Evolutionary conservation across 1,139 yeast genomes (phyloP), one percentile per base, ranked within the genome.

Genomic region (Diutina ranongensis): DNA sequence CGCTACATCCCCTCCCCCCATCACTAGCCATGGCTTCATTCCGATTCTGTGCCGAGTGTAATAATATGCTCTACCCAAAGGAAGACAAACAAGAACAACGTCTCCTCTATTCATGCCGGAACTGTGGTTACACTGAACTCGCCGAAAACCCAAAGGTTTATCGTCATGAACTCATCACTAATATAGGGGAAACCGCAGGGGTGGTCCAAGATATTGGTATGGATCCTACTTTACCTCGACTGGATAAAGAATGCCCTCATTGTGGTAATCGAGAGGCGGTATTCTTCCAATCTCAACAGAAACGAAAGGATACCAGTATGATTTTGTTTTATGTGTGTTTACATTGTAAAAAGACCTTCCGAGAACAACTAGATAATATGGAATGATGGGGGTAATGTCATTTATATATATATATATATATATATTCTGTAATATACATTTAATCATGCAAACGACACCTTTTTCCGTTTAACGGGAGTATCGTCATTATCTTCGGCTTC

Each of bases 51-150:
- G 83, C 92, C 54, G 94, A 86, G 60, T 88, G 94, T 76, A 94
- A 94, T 73, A 94, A 94, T 61, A 89, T 92, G 98, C 76, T 92
- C 67, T 94, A 92, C 62, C 98, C 99, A n/a, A 80, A 86, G 55
- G 98, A 94, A 67, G 98, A 94, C 62, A 85, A 84, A 59, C 79
- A 72, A 48, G 71, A 75, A 49, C 71, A 73, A 55, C 68, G 94
- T 54, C 73, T 92, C 50, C 71, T 92, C 49, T 92, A 86, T 61
- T 92, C 95, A 48, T 92, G 99, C 65, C 80, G 99, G 57, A 92
- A 92, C 61, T 92, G 99, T 62, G 80, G 87, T 45, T 92, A 92
- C 62, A 86, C 95, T 2, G 97, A 92, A 62, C 76, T 83, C 51
- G 97, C 98, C 0, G 94, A 83, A 49, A 78, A 84, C 55, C 82